These are phyloP conservation scores for Populus hybrid DNA, from an alignment of 441 rosid genomes.

Conservation along the genomic window DNA sequence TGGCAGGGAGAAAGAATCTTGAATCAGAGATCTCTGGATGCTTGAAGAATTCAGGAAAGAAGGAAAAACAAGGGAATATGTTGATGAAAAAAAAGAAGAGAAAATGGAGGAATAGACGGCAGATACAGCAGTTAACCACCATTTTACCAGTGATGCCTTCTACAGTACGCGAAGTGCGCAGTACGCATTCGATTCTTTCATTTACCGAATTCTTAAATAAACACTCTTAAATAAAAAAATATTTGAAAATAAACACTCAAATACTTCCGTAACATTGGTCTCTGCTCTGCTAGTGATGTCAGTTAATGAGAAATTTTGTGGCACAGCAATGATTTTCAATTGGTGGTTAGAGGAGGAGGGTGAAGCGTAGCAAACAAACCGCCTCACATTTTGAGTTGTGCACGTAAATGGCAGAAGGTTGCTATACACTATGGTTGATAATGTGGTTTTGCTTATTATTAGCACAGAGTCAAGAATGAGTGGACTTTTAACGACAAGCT, in stretches of 20 bases:
- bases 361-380: not conserved
- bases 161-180: conserved; percentile 52
- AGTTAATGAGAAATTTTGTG: not conserved
- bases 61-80: not conserved
- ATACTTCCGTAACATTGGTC: no score
- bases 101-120: conserved; percentile 7
- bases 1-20: no score
- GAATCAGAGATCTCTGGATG: no score
- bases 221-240: no score
- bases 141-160: conserved; percentile 26
- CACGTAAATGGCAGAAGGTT: not conserved
- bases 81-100: not conserved
- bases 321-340: not conserved
- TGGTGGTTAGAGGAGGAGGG: not conserved
- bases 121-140: not conserved
- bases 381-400: not conserved
- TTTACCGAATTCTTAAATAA: no score
- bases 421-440: no score
- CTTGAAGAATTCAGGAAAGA: not conserved
- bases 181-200: conserved; percentile 42
- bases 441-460: not conserved
- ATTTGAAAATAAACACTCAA: no score
- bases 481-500: not conserved
- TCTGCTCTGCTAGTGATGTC: not conserved
- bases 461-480: not conserved